Base-by-base conservation (phyloP, 2,329 filamentous ascomycete genomes). In the Thelonectria olida region DNA sequence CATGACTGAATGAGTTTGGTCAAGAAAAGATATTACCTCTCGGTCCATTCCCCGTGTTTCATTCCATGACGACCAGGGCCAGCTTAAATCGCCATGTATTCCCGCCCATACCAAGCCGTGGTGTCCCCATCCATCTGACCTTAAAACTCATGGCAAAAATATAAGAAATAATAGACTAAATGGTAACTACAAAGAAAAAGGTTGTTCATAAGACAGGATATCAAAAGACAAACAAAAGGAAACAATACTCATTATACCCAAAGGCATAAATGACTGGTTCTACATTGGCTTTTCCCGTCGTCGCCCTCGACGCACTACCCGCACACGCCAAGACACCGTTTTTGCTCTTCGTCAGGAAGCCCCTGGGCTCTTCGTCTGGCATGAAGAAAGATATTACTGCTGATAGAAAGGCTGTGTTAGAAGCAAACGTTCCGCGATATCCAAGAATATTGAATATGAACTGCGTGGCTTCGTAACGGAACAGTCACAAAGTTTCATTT, bases 401-500 rank as follows among this genome's bases (percentile, higher is more conserved):
- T 41, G 36, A 44, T 45, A 56, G n/a, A 54, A 55, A 34, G 47
- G 22, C 45, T 34, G 22, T 39, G 34, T 39, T 27, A 48, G 51
- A 48, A 51, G 25, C 9, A 28, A 36, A 19, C 10, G 13, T 39
- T 51, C 13, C 41, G 36, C 58, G 59, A 53, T 49, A 45, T 53
- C 51, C 54, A 38, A 50, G 59, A 54, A 60, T 65, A 36, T 57
- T 51, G 48, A 54, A 38, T 59, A 65, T 70, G 23, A 63, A 67
- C 22, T 66, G 50, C 68, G 45, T 71, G 56, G 61, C 60, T 53
- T 67, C 69, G 42, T 67, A 60, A 63, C 41, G 27, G 36, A 59
- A 54, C 12, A 23, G 45, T 47, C 28, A 44, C 28, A 27, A 20
- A 8, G 31, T 52, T 25, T 53, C 53, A 41, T 50, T 48, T 52